Evolutionary conservation across 176 grass and related monocot species (phyloP).

Genomic region (Secale cereale): DNA sequence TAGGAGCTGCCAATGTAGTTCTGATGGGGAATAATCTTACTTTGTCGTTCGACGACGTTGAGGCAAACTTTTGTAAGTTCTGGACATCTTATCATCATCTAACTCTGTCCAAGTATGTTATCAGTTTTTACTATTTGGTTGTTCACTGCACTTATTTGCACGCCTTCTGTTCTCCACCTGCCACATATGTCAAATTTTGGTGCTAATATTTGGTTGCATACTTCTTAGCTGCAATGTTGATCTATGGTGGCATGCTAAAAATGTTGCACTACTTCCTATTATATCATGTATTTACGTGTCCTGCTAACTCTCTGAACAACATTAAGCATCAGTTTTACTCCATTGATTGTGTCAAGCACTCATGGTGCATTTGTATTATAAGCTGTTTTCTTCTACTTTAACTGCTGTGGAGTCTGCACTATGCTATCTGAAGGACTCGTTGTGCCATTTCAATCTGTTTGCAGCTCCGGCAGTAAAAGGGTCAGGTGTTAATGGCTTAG

Average conservation of each 20-base stretch:
- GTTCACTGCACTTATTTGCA: neutral
- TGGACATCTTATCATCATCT: neutral
- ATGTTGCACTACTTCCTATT: neutral
- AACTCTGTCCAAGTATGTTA: too few species aligned
- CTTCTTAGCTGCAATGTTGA: neutral
- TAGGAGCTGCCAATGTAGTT: constrained; percentile 73
- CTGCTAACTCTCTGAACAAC: neutral
- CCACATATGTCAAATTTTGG: neutral
- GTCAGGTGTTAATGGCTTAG: constrained; percentile 64
- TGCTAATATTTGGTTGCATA: neutral
- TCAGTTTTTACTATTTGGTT: neutral
- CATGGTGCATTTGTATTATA: neutral
- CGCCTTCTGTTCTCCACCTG: neutral
- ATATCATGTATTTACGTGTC: neutral
- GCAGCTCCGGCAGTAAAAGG: constrained; percentile 78
- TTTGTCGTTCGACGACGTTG: constrained; percentile 56
- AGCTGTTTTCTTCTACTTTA: neutral
- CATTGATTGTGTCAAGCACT: neutral
- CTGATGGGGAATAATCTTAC: constrained; percentile 76
- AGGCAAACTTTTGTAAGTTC: constrained; percentile 72
- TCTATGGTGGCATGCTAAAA: neutral
- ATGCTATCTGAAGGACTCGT: constrained; percentile 3
- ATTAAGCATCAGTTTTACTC: neutral
- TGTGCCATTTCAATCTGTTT: constrained; percentile 33
- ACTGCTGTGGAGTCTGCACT: neutral